Conservation (phyloP, 352 stramenopile species). For the Lagenidium giganteum region DNA sequence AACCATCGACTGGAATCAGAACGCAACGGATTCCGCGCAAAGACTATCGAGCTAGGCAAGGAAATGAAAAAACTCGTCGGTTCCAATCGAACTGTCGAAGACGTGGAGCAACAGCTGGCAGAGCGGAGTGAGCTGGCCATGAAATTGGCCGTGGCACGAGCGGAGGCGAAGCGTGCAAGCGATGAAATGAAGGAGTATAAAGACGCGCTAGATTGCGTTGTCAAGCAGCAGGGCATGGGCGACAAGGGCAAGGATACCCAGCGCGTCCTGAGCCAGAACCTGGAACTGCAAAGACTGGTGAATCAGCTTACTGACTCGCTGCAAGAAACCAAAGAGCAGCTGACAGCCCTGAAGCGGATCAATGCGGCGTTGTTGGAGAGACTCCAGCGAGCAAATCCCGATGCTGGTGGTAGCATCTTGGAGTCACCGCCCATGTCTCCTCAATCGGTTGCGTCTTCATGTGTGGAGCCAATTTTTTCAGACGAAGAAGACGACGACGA, state of each 20-base stretch:
- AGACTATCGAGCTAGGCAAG: constrained; percentile 40
- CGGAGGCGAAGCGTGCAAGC: constrained; percentile 40
- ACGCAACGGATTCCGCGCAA: constrained; percentile 53
- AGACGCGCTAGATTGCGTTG: constrained; percentile 36
- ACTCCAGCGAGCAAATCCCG: constrained; percentile 48
- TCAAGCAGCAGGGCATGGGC: constrained; percentile 36
- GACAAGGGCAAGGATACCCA: constrained; percentile 71
- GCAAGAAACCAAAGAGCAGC: constrained; percentile 62
- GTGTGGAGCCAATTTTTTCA: constrained; percentile 35
- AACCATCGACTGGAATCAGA: constrained; percentile 26
- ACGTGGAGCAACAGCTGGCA: constrained; percentile 49
- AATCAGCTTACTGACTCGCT: constrained; percentile 70
- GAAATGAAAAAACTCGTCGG: constrained; percentile 58
- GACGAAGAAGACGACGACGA: constrained; percentile 58
- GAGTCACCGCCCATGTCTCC: constrained; percentile 33
- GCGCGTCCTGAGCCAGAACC: constrained; percentile 54
- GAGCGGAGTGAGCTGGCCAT: constrained; percentile 49
- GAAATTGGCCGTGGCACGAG: constrained; percentile 45
- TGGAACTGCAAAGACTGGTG: constrained; percentile 65
- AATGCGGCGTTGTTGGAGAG: constrained; percentile 66
- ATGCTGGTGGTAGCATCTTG: constrained; percentile 44
- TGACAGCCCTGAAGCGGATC: constrained; percentile 67
- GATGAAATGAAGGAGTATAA: constrained; percentile 65
- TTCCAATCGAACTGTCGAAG: constrained; percentile 36
- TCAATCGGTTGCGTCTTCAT: constrained; percentile 25